A percentile compares a stretch with the other conserved stretches of the same genome.
Evolutionary conservation across 1,139 yeast genomes (phyloP).

Genomic region (Arxiozyma telluris): DNA sequence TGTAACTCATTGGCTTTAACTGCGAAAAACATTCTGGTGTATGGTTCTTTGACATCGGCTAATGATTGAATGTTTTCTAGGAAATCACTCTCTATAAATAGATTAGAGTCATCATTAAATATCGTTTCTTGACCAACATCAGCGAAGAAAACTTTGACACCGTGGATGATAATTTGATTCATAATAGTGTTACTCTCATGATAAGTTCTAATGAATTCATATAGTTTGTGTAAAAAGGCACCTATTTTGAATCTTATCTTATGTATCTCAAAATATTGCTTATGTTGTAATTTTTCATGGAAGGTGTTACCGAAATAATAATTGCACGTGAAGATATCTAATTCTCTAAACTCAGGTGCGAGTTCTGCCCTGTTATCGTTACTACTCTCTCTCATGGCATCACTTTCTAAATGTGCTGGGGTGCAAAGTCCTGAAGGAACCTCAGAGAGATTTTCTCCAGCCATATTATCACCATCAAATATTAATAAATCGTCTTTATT

Average conservation of each 20-base stretch:
- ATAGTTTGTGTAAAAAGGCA: constrained; percentile 52
- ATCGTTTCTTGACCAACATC: constrained; percentile 74
- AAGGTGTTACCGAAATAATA: constrained; percentile 38
- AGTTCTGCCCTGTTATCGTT: constrained; percentile 1
- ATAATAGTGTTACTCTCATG: constrained; percentile 64
- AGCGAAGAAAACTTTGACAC: constrained; percentile 70
- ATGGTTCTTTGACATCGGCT: constrained; percentile 49
- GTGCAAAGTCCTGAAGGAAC: constrained; percentile 28
- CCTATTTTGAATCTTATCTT: constrained; percentile 57
- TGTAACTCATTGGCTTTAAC: constrained; percentile 73
- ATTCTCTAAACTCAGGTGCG: constrained; percentile 38
- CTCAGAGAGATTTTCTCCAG: constrained; percentile 19
- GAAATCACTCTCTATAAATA: constrained; percentile 38
- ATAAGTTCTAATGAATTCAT: constrained; percentile 40
- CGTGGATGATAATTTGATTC: constrained; percentile 56
- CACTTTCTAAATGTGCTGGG: constrained; percentile 10
- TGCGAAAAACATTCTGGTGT: constrained; percentile 69
- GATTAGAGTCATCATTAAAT: constrained; percentile 46
- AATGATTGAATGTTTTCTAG: constrained; percentile 40
- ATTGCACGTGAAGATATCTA: constrained; percentile 50
- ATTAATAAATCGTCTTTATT: constrained; percentile 6
- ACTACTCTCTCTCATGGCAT: background rate
- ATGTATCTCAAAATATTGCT: constrained; percentile 54
- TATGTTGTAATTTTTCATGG: constrained; percentile 43
- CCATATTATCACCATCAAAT: constrained; percentile 14